These are phyloP conservation scores for Aspergillus baeticus DNA, from an alignment of 495 filamentous ascomycete species.

Conservation along the genomic window DNA sequence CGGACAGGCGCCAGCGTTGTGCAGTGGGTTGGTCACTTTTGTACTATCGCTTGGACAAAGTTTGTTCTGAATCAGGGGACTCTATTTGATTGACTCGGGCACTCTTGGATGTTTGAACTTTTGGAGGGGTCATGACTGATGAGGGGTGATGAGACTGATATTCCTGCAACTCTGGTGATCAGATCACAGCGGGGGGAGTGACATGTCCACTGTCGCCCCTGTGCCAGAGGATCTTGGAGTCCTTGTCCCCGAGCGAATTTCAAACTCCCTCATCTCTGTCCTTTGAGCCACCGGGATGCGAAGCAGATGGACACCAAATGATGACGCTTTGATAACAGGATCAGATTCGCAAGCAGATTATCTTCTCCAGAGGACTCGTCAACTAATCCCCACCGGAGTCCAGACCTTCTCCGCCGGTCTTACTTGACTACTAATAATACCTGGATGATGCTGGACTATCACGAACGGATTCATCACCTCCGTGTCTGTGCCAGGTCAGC, in stretches of 20 bases:
- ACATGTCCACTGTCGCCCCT: conserved; percentile 1
- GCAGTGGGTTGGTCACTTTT: neutral
- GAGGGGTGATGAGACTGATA: neutral
- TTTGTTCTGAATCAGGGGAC: conserved; percentile 4
- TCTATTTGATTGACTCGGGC: neutral
- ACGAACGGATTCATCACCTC: neutral
- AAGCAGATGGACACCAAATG: neutral
- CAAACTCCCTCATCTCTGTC: neutral
- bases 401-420: neutral
- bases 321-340: neutral
- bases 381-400: neutral
- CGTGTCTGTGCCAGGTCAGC: too few species aligned
- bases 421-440: neutral
- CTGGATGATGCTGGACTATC: neutral
- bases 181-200: neutral
- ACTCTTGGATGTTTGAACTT: neutral
- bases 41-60: neutral
- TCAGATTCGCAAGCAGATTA: too few species aligned
- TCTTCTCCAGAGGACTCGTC: neutral
- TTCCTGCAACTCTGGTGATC: neutral
- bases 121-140: conserved; percentile 1
- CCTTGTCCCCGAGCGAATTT: neutral
- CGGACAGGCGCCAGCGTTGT: neutral
- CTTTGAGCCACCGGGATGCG: neutral
- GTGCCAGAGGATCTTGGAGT: neutral